These are phyloP conservation scores for Bromus sterilis DNA, from an alignment of 176 grass and related monocot genomes.

Conservation along the genomic window DNA sequence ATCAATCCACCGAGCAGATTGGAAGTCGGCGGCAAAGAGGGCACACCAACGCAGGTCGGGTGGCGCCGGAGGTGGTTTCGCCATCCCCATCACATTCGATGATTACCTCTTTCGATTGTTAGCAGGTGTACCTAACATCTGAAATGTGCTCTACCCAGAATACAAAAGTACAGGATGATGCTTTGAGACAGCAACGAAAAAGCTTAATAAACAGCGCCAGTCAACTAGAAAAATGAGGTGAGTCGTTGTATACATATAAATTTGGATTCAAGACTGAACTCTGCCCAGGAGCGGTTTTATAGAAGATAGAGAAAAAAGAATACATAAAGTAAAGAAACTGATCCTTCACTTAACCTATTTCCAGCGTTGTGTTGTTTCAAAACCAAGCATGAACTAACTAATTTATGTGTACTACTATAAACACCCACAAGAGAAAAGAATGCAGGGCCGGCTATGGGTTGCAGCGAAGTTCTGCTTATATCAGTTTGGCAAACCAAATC, in stretches of 20 bases:
- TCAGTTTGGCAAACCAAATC: constrained; percentile 29
- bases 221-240: neutral
- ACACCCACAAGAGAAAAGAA: constrained; percentile 27
- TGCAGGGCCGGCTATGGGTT: neutral
- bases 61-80: no score
- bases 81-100: no score
- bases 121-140: neutral
- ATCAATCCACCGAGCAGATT: no score
- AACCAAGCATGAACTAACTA: constrained; percentile 15
- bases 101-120: neutral
- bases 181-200: neutral
- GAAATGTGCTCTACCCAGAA: neutral
- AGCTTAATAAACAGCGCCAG: neutral
- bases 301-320: neutral
- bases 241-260: neutral
- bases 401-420: constrained; percentile 19
- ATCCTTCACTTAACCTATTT: constrained; percentile 18
- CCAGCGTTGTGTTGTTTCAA: neutral
- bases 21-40: no score
- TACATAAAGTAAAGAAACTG: constrained; percentile 26
- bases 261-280: neutral
- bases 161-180: neutral
- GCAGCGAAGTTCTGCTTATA: constrained; percentile 13
- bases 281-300: constrained; percentile 1
- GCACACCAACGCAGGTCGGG: no score